These are phyloP conservation scores for Rhamnella rubrinervis DNA, from an alignment of 331 rosid genomes.

Conservation along the genomic window DNA sequence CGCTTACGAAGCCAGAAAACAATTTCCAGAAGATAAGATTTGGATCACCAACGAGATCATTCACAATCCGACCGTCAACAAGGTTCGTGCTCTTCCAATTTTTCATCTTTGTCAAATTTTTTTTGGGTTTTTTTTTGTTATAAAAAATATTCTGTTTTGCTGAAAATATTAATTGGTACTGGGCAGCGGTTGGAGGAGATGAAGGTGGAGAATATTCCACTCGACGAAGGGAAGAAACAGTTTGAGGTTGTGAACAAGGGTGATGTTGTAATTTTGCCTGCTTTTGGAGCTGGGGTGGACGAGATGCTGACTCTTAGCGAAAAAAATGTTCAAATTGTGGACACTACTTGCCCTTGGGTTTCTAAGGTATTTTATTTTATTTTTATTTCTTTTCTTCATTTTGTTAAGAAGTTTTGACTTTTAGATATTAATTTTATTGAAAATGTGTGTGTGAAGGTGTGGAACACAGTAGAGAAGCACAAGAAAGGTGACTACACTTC, in stretches of 20 bases:
- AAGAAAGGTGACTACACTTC: conserved; percentile 91
- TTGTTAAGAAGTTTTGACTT: neutral
- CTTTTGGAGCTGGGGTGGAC: conserved; percentile 96
- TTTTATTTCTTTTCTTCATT: neutral
- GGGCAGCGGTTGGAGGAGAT: conserved; percentile 79
- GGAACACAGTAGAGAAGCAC: conserved; percentile 95
- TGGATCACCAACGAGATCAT: conserved; percentile 97
- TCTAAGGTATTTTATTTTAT: conserved; percentile 71
- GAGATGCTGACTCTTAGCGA: conserved; percentile 86
- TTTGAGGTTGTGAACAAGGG: conserved; percentile 77
- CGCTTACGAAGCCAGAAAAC: conserved; percentile 96
- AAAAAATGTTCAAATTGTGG: conserved; percentile 81
- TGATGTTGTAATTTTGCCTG: conserved; percentile 94
- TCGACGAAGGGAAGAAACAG: conserved; percentile 64
- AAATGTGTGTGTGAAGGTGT: conserved; percentile 48
- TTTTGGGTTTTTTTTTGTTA: neutral
- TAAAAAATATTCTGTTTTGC: neutral
- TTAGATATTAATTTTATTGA: neutral
- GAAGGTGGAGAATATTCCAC: conserved; percentile 71
- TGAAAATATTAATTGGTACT: neutral
- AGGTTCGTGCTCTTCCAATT: conserved; percentile 40
- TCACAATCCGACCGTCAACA: conserved; percentile 91
- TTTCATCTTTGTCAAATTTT: neutral
- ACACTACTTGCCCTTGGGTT: conserved; percentile 99
- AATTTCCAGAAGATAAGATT: conserved; percentile 72